These are phyloP conservation scores for Cercospora nicotianae DNA, from an alignment of 2,329 filamentous ascomycete species.

Conservation along the genomic window DNA sequence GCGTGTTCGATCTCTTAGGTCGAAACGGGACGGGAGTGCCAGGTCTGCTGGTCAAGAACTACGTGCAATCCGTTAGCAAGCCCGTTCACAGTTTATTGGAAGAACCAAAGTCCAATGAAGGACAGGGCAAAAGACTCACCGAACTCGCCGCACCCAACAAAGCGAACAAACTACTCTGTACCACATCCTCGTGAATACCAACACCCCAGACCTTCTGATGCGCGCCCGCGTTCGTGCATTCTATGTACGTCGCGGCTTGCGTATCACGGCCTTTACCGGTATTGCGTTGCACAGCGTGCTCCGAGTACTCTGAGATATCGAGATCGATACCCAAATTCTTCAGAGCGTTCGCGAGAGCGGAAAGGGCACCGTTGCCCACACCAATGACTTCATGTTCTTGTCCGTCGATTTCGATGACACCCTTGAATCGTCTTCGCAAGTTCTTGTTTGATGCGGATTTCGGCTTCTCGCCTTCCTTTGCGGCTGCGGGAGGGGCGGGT, in stretches of 20 bases:
- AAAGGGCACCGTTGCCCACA: conserved; percentile 86
- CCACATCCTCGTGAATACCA: conserved; percentile 88
- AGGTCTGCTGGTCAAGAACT: conserved; percentile 70
- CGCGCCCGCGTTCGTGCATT: conserved; percentile 70
- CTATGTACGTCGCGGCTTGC: conserved; percentile 94
- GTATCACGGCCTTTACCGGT: conserved; percentile 62
- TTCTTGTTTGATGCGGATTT: conserved; percentile 71
- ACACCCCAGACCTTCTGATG: conserved; percentile 82
- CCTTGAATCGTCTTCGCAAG: conserved; percentile 77
- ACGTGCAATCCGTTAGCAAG: neutral
- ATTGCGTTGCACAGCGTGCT: conserved; percentile 69
- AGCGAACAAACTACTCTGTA: conserved; percentile 84
- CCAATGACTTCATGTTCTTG: conserved; percentile 76
- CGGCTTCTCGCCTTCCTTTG: conserved; percentile 8
- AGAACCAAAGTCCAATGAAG: no score
- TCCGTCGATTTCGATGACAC: conserved; percentile 79
- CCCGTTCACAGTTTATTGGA: no score
- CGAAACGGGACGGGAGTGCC: conserved; percentile 67
- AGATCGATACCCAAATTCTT: conserved; percentile 77
- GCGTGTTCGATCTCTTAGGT: conserved; percentile 55
- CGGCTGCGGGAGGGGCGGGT: conserved; percentile 63
- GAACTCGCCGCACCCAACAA: conserved; percentile 81
- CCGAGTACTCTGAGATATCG: conserved; percentile 93
- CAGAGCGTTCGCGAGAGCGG: conserved; percentile 79
- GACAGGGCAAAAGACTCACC: no score